phyloP scores from a whole-genome alignment of 345 rosid genomes.

The Hirschfeldia incana region DNA sequence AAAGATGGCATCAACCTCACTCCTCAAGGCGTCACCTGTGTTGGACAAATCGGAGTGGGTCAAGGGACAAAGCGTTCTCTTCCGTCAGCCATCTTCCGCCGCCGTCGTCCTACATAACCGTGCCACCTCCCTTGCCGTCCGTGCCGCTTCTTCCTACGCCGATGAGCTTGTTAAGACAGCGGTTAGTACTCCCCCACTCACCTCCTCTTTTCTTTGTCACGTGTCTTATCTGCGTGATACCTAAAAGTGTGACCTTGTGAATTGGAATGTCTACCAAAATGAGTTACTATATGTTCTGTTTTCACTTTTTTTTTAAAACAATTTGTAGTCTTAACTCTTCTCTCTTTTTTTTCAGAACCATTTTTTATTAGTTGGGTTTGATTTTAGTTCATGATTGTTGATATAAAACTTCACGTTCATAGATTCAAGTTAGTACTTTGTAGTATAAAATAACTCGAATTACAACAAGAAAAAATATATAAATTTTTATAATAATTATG shows the following conservation, averaged over 20 bases:
- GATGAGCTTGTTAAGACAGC: slow-evolving; percentile 98
- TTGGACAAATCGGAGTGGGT: slow-evolving; percentile 82
- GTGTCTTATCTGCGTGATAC: slow-evolving; percentile 23
- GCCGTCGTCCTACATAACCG: slow-evolving; percentile 52
- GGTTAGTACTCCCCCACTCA: slow-evolving; percentile 44
- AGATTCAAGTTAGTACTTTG: not conserved
- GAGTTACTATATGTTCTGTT: not conserved
- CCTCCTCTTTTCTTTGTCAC: not conserved
- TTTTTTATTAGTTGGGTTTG: not conserved
- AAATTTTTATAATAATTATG: not conserved
- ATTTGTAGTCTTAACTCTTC: not conserved
- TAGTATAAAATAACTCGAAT: not conserved
- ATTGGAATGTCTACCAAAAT: not conserved
- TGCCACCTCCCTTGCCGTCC: slow-evolving; percentile 55
- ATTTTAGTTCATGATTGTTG: not conserved
- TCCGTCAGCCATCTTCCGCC: slow-evolving; percentile 64
- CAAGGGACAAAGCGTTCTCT: slow-evolving; percentile 61
- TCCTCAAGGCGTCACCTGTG: slow-evolving; percentile 77
- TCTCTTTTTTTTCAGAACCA: not conserved
- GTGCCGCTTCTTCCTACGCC: slow-evolving; percentile 78
- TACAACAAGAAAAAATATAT: no score
- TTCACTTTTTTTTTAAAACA: not conserved
- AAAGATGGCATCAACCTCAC: slow-evolving; percentile 83
- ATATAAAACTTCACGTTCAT: not conserved
- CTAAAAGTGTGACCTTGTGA: not conserved